Base-by-base conservation (phyloP, 768 basidiomycete species). In the Hericium erinaceus region DNA sequence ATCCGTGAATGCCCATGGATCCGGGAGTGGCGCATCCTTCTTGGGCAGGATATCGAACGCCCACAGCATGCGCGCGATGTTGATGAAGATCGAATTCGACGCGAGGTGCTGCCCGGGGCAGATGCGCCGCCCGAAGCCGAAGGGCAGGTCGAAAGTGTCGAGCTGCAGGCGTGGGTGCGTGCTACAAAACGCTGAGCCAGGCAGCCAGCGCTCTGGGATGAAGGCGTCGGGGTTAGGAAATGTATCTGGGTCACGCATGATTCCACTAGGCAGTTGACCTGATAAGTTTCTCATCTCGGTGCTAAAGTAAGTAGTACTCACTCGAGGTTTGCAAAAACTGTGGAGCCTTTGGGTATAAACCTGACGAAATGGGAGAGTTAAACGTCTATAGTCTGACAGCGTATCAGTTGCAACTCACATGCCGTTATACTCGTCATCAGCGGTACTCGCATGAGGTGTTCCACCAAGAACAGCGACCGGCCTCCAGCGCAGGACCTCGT, bases 241-340 rank as follows among this genome's bases (percentile, higher is more conserved):
- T 24, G 58, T 48, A 16, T 52, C 61, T 26, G 58, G 53, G 44
- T 67, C 61, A n/a, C 59, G 64, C 53, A 64, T 57, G 24, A 70
- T 64, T 9, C 56, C 59, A 55, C 67, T 70, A 15, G 16, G 18
- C 16, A 13, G 22, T 18, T 6, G 33, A 33, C 33, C 9, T n/a
- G 16, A 39, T 3, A 48, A 24, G 22, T 11, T 15, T 11, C 22
- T 46, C n/a, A 15, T 46, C 44, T 3, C 28, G 18, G 20, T 51
- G 10, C 49, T 2, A 26, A 28, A 26, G 6, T 12, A 4, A 51
- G 7, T 6, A 33, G 52, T 39, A 56, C 63, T 55, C 49, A 64
- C 66, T 64, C 63, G 39, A 67, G 38, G 52, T 67, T 65, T 4
- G 59, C 60, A 26, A 67, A 59, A 2, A 64, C 61, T 1, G 55